A percentile compares a stretch with the other conserved stretches of the same genome.
phyloP scores from a whole-genome alignment of 495 filamentous ascomycete genomes.

The Penicillium antarcticum region DNA sequence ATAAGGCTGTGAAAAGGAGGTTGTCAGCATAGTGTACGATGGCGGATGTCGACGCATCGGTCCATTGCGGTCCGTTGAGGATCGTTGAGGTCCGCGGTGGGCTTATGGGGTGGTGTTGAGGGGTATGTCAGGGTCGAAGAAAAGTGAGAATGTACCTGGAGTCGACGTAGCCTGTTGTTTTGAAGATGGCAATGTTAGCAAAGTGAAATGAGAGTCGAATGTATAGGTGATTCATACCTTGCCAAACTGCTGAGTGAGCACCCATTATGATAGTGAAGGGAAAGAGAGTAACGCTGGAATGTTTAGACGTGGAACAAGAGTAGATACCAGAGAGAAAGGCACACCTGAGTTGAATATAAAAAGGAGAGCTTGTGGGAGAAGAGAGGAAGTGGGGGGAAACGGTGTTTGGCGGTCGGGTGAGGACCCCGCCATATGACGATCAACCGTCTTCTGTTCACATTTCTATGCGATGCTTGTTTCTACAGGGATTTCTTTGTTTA shows the following conservation, averaged over 20 bases:
- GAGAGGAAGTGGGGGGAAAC: slow-evolving; percentile 24
- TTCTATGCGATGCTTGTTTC: too few species aligned
- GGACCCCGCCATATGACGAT: slow-evolving; percentile 21
- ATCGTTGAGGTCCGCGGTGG: slow-evolving; percentile 5
- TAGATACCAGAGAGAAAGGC: slow-evolving; percentile 8
- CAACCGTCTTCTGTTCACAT: neutral
- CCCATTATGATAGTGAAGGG: slow-evolving; percentile 32
- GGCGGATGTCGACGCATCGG: too few species aligned
- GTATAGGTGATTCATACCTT: slow-evolving; percentile 44
- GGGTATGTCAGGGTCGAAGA: slow-evolving; percentile 3
- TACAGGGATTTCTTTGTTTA: too few species aligned
- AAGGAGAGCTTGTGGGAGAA: slow-evolving; percentile 22
- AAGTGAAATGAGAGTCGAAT: slow-evolving; percentile 6
- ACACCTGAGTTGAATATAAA: slow-evolving; percentile 7
- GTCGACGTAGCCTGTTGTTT: slow-evolving; percentile 60
- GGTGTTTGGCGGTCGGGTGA: slow-evolving; percentile 30
- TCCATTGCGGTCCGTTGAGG: neutral
- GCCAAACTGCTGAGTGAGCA: slow-evolving; percentile 49
- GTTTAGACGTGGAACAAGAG: slow-evolving; percentile 20
- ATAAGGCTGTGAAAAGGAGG: slow-evolving; percentile 60
- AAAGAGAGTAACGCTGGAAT: slow-evolving; percentile 22
- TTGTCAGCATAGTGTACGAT: slow-evolving; percentile 11
- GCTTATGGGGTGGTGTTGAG: slow-evolving; percentile 7
- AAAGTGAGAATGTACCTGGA: slow-evolving; percentile 50
- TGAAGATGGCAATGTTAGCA: slow-evolving; percentile 17